phyloP scores from a whole-genome alignment of 2,329 filamentous ascomycete species.

The Microsporum canis region DNA sequence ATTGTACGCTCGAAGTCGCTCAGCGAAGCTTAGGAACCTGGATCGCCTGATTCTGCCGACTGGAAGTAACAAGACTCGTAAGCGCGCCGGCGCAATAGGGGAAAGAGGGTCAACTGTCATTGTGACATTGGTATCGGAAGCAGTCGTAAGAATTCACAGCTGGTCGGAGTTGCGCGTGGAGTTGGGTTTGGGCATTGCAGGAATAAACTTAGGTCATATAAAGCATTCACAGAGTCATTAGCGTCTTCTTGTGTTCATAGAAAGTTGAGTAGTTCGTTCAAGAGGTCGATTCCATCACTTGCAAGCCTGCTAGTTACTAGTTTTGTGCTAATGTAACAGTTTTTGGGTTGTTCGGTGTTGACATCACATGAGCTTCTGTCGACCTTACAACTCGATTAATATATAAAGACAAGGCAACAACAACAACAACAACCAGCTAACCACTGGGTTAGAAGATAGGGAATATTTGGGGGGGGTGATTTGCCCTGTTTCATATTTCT shows the following conservation, averaged over 20 bases:
- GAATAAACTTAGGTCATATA: not conserved
- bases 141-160: not conserved
- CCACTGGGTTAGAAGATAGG: not conserved
- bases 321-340: not conserved
- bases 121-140: constrained; percentile 39
- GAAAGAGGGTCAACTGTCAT: constrained; percentile 86
- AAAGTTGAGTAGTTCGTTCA: not conserved
- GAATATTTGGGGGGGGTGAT: not conserved
- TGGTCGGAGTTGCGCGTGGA: not conserved
- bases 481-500: not conserved
- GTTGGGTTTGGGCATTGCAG: not conserved
- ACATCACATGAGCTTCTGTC: not conserved
- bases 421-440: not conserved
- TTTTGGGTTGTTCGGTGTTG: not conserved
- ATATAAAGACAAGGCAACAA: not conserved
- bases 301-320: not conserved
- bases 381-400: not conserved
- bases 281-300: not conserved
- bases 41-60: constrained; percentile 74
- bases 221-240: not conserved
- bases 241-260: not conserved
- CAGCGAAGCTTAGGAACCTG: constrained; percentile 67
- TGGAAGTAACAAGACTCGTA: constrained; percentile 77
- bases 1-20: constrained; percentile 65
- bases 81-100: constrained; percentile 80